Evolutionary conservation across 2,329 filamentous ascomycete genomes (phyloP).

Genomic region (Cladorrhinum sp.): DNA sequence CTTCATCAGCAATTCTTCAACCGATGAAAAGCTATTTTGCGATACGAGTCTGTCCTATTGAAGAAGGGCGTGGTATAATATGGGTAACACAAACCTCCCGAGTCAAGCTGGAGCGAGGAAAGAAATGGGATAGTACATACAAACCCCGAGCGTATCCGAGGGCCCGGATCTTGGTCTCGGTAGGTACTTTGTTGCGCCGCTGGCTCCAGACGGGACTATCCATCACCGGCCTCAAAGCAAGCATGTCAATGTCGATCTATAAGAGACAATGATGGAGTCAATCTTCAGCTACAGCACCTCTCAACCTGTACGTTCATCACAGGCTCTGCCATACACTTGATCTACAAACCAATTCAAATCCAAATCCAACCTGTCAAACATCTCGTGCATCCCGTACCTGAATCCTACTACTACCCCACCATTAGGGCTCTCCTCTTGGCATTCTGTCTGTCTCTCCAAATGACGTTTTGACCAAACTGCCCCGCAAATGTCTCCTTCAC

Average conservation of each 20-base stretch:
- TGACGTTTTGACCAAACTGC: conserved; percentile 16
- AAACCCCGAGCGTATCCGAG: background rate
- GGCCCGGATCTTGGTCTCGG: background rate
- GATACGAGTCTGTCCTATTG: background rate
- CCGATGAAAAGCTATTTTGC: background rate
- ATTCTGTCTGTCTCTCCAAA: background rate
- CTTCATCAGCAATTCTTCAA: background rate
- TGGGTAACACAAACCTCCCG: too few species aligned
- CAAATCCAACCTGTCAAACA: background rate
- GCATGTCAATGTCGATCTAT: too few species aligned
- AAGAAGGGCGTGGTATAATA: too few species aligned
- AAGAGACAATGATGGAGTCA: too few species aligned
- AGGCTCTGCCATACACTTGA: too few species aligned
- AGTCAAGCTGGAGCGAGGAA: background rate
- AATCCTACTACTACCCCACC: conserved; percentile 4
- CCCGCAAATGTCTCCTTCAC: conserved; percentile 1
- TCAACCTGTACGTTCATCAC: too few species aligned
- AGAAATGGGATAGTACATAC: background rate
- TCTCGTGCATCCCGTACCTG: background rate
- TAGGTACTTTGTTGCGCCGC: background rate
- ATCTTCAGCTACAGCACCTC: too few species aligned
- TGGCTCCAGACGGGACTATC: background rate
- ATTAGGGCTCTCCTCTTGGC: conserved; percentile 1
- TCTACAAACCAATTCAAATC: too few species aligned
- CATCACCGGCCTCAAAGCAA: background rate